phyloP scores from a whole-genome alignment of 768 basidiomycete species.

The Suillus cothurnatus region DNA sequence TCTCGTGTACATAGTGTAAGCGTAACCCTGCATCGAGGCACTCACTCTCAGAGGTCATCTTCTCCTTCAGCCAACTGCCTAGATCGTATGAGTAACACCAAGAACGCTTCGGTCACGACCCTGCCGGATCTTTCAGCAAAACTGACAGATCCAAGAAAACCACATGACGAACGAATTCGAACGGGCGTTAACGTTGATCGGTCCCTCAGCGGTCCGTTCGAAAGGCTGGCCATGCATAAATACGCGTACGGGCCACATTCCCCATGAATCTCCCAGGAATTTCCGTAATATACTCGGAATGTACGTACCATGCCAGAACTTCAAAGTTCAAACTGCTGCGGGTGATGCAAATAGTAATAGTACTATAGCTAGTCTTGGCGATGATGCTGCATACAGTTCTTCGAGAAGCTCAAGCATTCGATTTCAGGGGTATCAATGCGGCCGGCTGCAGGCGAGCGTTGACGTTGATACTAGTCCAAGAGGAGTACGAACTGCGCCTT shows the following conservation, averaged over 20 bases:
- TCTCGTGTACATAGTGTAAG: neutral
- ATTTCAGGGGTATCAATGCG: neutral
- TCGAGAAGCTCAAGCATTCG: neutral
- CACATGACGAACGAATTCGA: neutral
- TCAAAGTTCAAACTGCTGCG: too few species aligned
- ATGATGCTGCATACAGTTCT: neutral
- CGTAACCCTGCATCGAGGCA: neutral
- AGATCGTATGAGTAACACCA: neutral
- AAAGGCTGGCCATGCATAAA: neutral
- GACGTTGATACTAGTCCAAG: neutral
- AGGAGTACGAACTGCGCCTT: neutral
- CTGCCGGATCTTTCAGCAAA: neutral
- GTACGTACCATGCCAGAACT: neutral
- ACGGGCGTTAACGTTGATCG: neutral
- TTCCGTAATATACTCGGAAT: neutral
- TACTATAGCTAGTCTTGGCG: neutral
- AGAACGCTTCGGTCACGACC: neutral
- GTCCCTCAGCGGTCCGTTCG: neutral
- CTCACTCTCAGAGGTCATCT: neutral
- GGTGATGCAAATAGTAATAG: neutral
- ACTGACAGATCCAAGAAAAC: neutral
- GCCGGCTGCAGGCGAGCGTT: neutral
- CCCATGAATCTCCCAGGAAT: neutral
- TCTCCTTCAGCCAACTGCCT: neutral
- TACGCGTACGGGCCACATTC: too few species aligned